Percentiles rank a stretch among this genome's conserved stretches.
Evolutionary conservation across 257 asterid genomes (phyloP).

Genomic region (Vinca minor): DNA sequence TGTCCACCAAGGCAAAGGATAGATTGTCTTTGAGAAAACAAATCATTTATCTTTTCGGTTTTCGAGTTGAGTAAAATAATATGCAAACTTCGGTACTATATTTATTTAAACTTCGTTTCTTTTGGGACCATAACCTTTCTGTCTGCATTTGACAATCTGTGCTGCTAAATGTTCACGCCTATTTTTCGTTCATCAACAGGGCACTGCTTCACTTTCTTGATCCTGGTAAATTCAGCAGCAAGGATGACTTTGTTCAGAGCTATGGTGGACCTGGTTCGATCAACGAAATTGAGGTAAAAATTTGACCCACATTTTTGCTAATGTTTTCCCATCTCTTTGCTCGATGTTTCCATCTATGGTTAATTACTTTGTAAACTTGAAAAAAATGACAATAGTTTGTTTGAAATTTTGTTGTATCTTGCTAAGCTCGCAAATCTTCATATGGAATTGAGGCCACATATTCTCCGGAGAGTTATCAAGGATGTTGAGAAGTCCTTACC

Average conservation of each 20-base stretch:
- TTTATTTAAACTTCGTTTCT: not conserved
- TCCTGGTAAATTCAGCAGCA: constrained; percentile 74
- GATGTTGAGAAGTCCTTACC: constrained; percentile 99
- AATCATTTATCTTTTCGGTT: not conserved
- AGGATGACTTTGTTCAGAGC: constrained; percentile 86
- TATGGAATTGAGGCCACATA: constrained; percentile 97
- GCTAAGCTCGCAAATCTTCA: constrained; percentile 97
- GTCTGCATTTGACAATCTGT: not conserved
- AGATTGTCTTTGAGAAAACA: not conserved
- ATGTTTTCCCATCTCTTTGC: constrained; percentile 2
- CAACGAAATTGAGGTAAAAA: constrained; percentile 72
- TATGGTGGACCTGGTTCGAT: constrained; percentile 94
- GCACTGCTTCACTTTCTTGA: constrained; percentile 99
- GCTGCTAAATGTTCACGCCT: too few relatives aligned
- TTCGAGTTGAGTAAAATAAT: not conserved
- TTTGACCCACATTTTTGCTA: not conserved
- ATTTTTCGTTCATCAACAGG: constrained; percentile 42
- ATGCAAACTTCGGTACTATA: not conserved
- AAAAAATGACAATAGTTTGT: constrained; percentile 10
- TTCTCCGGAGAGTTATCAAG: constrained; percentile 94
- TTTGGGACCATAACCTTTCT: not conserved
- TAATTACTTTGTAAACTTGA: not conserved
- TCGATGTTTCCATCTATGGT: not conserved
- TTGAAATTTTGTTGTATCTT: constrained; percentile 46
- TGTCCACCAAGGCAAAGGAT: too few relatives aligned